phyloP scores from a whole-genome alignment of 176 grass and related monocot species.

The Saccharum officinarum region DNA sequence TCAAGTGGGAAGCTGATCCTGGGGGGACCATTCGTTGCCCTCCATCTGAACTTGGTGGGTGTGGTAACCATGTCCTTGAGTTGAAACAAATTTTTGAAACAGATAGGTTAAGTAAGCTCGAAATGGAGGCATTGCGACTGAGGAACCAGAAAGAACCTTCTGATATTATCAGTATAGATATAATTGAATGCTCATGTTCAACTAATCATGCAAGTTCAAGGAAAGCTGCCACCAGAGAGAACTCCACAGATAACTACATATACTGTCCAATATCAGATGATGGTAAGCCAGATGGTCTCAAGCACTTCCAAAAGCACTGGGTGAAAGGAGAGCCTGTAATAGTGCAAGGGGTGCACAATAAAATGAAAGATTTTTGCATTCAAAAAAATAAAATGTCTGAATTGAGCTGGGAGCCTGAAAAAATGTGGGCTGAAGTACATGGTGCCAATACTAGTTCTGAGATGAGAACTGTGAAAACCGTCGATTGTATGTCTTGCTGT shows the following conservation, averaged over 20 bases:
- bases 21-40: conserved; percentile 54
- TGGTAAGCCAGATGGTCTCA: conserved; percentile 43
- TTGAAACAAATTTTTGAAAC: conserved; percentile 53
- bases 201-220: conserved; percentile 42
- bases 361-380: conserved; percentile 40
- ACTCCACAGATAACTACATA: conserved; percentile 60
- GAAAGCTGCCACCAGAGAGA: conserved; percentile 59
- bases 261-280: conserved; percentile 58
- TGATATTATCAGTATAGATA: conserved; percentile 23
- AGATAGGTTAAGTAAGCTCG: conserved; percentile 44
- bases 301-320: conserved; percentile 85
- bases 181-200: conserved; percentile 39
- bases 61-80: conserved; percentile 49
- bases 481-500: conserved; percentile 67
- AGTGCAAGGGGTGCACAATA: conserved; percentile 51
- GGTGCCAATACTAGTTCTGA: conserved; percentile 14
- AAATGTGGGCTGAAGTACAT: conserved; percentile 63
- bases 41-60: conserved; percentile 60
- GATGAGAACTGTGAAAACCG: conserved; percentile 32
- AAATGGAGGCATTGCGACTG: conserved; percentile 31
- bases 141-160: conserved; percentile 18
- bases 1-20: conserved; percentile 35
- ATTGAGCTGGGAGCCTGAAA: conserved; percentile 58
- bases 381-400: conserved; percentile 35
- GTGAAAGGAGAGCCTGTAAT: conserved; percentile 81